Conservation (phyloP, 1,139 yeast species). For the Maudiozyma humilis region DNA sequence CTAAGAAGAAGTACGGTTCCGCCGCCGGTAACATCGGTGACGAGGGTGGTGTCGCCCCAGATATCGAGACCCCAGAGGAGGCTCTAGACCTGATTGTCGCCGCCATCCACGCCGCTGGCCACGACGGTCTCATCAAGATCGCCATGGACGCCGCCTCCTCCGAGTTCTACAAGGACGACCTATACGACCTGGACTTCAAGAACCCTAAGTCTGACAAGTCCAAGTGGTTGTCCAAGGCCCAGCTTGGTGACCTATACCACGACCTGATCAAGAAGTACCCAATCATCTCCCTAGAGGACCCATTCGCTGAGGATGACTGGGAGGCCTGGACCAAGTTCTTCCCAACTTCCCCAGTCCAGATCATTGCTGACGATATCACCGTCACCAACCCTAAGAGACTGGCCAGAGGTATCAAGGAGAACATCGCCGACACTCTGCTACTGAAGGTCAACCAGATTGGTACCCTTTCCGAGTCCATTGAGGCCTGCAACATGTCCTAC, state of each 20-base stretch:
- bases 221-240: conserved; percentile 81
- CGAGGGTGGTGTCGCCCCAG: conserved; percentile 99
- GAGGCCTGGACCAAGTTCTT: conserved; percentile 88
- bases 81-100: conserved; percentile 85
- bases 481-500: conserved; percentile 86
- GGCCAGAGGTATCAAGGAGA: conserved; percentile 88
- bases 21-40: conserved; percentile 99
- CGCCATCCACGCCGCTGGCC: conserved; percentile 86
- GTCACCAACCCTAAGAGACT: conserved; percentile 95
- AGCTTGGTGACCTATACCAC: conserved; percentile 77
- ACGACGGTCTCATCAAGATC: conserved; percentile 80
- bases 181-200: conserved; percentile 95
- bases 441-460: conserved; percentile 96
- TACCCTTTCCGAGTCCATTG: conserved; percentile 80
- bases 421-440: conserved; percentile 85
- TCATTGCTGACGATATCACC: conserved; percentile 95
- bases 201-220: conserved; percentile 82
- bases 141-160: conserved; percentile 95
- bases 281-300: conserved; percentile 95
- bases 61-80: conserved; percentile 84
- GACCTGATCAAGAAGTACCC: conserved; percentile 80
- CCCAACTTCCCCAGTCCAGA: conserved; percentile 68
- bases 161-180: conserved; percentile 91
- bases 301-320: conserved; percentile 99
- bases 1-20: conserved; percentile 90